These are phyloP conservation scores for Coniochaeta sp. DNA, from an alignment of 2,329 filamentous ascomycete species.

Conservation along the genomic window DNA sequence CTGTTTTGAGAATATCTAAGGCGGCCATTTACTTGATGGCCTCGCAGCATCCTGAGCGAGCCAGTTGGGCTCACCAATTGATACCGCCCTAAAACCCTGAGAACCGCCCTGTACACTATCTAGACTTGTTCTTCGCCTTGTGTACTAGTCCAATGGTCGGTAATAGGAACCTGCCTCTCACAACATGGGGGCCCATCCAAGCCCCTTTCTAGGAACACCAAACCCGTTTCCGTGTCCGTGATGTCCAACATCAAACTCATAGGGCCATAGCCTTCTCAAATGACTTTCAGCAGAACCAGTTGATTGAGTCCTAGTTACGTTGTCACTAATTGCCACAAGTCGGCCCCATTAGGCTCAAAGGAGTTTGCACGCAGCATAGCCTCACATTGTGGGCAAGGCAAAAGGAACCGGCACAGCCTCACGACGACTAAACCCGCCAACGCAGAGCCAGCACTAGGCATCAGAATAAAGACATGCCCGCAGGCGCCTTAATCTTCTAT, in stretches of 20 bases:
- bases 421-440: background rate
- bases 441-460: background rate
- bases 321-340: background rate
- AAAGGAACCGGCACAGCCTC: background rate
- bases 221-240: no score
- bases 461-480: background rate
- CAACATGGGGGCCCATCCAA: no score
- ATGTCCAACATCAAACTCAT: no score
- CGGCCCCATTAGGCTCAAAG: background rate
- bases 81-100: background rate
- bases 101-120: background rate
- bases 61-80: background rate
- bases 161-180: no score
- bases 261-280: no score
- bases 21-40: background rate
- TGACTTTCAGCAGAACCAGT: no score
- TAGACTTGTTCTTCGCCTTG: background rate
- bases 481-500: background rate
- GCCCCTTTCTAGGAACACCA: no score
- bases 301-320: no score
- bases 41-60: background rate
- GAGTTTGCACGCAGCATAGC: background rate
- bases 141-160: no score
- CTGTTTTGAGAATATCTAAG: background rate
- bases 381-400: background rate